phyloP scores from a whole-genome alignment of 2,329 filamentous ascomycete species.

The Penicillium occitanis region DNA sequence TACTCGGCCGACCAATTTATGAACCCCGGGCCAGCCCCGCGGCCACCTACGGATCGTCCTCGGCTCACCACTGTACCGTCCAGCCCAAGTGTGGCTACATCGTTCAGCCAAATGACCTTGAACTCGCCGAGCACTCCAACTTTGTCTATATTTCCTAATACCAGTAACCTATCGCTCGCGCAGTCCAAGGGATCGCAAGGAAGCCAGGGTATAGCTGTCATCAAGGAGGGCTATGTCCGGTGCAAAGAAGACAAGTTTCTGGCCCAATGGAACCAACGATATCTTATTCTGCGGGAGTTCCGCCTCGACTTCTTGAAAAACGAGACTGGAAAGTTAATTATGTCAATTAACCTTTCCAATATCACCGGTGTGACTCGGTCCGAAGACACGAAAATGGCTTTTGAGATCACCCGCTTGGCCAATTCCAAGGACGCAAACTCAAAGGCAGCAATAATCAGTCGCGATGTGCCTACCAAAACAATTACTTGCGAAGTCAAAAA shows the following conservation, averaged over 20 bases:
- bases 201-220: constrained; percentile 67
- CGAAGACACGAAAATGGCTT: constrained; percentile 85
- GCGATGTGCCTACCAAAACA: constrained; percentile 77
- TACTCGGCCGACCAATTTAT: constrained; percentile 74
- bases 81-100: constrained; percentile 70
- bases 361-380: constrained; percentile 88
- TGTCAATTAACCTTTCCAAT: constrained; percentile 80
- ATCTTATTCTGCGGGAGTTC: constrained; percentile 86
- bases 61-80: constrained; percentile 73
- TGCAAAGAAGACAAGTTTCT: constrained; percentile 76
- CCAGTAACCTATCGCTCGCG: constrained; percentile 69
- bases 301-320: constrained; percentile 93
- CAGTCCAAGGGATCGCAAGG: constrained; percentile 59
- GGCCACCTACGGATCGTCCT: constrained; percentile 80
- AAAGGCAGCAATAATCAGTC: constrained; percentile 70
- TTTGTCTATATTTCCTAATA: constrained; percentile 65
- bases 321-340: constrained; percentile 82
- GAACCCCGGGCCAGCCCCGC: constrained; percentile 93
- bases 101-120: constrained; percentile 66
- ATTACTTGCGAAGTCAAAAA: constrained; percentile 91
- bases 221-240: constrained; percentile 62
- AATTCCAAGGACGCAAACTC: constrained; percentile 60
- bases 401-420: constrained; percentile 79
- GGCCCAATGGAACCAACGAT: constrained; percentile 89
- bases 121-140: constrained; percentile 64